Evolutionary conservation across 164 flowering plant species (phyloP).

Genomic region (Magnolia changhungtana): DNA sequence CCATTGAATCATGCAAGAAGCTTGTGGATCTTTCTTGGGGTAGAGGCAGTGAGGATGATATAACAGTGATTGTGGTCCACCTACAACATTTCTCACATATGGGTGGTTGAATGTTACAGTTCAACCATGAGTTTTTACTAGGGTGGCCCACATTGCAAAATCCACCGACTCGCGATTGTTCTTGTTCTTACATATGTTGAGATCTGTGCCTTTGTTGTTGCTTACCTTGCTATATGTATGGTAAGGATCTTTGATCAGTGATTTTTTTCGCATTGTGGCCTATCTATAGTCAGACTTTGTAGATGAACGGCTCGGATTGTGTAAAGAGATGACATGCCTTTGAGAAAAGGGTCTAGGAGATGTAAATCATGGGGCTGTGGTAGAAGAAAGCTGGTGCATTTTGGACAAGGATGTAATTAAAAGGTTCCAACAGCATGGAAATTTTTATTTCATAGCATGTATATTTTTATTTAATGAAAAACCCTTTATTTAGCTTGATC

Average conservation of each 20-base stretch:
- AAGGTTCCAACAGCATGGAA: no score
- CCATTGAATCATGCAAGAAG: constrained; percentile 37
- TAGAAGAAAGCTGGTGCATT: no score
- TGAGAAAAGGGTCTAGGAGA: no score
- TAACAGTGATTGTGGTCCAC: constrained; percentile 47
- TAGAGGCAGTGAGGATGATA: constrained; percentile 51
- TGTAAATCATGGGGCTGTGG: no score
- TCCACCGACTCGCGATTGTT: not conserved
- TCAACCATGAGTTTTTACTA: not conserved
- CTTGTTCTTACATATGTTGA: not conserved
- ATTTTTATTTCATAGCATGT: no score
- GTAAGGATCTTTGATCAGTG: not conserved
- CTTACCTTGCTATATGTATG: no score
- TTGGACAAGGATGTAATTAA: no score
- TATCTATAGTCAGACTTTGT: not conserved
- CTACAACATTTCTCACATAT: constrained; percentile 20
- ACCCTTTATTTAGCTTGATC: no score
- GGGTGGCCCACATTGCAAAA: not conserved
- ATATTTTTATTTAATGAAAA: no score
- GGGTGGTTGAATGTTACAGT: not conserved
- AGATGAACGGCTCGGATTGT: not conserved
- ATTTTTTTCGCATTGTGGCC: not conserved
- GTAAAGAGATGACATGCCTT: not conserved
- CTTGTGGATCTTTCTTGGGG: constrained; percentile 41
- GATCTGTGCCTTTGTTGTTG: not conserved